Conservation (phyloP, 1,284 basidiomycete genomes). For the Ustilago nuda region DNA sequence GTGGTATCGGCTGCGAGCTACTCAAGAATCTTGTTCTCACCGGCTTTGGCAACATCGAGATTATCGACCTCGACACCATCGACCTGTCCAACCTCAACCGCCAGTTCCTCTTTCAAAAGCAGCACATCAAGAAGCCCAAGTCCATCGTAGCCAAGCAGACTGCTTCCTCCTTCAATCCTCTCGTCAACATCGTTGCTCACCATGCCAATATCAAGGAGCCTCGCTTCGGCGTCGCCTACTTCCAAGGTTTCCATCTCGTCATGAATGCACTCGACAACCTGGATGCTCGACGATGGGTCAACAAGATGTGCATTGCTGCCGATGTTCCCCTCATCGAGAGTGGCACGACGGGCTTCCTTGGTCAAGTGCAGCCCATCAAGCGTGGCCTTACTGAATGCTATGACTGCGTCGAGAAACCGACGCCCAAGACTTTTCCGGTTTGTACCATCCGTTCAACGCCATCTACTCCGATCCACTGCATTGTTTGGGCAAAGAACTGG, state of each 20-base stretch:
- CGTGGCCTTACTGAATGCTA: conserved; percentile 63
- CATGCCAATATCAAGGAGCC: conserved; percentile 96
- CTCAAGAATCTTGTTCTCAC: conserved; percentile 94
- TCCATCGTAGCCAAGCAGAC: conserved; percentile 90
- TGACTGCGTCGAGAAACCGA: conserved; percentile 75
- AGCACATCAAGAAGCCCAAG: conserved; percentile 96
- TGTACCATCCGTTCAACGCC: conserved; percentile 99
- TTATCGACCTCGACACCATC: conserved; percentile 96
- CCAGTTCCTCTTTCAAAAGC: conserved; percentile 97
- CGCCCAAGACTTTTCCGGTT: conserved; percentile 93
- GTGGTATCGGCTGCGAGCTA: conserved; percentile 97
- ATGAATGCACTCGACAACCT: conserved; percentile 95
- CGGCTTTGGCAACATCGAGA: conserved; percentile 90
- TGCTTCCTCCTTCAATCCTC: conserved; percentile 90
- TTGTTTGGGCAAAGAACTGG: conserved; percentile 99
- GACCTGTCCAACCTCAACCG: conserved; percentile 98
- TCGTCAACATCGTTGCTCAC: conserved; percentile 86
- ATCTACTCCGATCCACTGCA: conserved; percentile 96
- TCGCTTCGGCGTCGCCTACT: conserved; percentile 90
- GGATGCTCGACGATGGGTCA: conserved; percentile 73
- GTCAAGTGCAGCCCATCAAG: conserved; percentile 71
- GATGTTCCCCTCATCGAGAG: conserved; percentile 92
- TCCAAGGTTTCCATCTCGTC: conserved; percentile 88
- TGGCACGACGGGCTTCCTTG: conserved; percentile 94
- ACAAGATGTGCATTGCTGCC: conserved; percentile 95